A percentile compares a stretch with the other conserved stretches of the same genome.
phyloP scores from a whole-genome alignment of 257 asterid species.

The Eustoma russellianum region DNA sequence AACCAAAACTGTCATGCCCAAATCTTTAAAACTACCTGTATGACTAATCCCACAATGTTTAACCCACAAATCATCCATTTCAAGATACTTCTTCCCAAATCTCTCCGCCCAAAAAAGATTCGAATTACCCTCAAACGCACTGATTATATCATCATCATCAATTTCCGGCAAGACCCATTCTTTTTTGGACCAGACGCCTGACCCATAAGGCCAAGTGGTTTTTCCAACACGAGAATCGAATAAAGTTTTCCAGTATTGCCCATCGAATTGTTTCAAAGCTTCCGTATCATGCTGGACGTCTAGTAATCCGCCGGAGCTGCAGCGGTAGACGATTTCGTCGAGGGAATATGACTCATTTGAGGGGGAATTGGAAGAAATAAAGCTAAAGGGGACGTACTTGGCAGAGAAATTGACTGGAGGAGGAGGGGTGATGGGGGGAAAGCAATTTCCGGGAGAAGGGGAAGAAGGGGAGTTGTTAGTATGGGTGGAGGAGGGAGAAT shows the following conservation, averaged over 20 bases:
- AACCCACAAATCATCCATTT: conserved; percentile 80
- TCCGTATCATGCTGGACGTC: conserved; percentile 55
- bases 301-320: conserved; percentile 49
- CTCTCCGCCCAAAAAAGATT: conserved; percentile 60
- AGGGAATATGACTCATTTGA: conserved; percentile 46
- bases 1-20: conserved; percentile 53
- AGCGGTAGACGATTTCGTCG: conserved; percentile 50
- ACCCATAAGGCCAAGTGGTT: conserved; percentile 59
- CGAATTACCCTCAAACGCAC: conserved; percentile 51
- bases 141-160: conserved; percentile 36
- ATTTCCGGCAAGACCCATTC: conserved; percentile 54
- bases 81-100: conserved; percentile 65
- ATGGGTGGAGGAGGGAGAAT: not conserved
- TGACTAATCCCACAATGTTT: conserved; percentile 82
- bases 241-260: conserved; percentile 37
- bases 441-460: too few species aligned
- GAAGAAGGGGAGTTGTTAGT: conserved; percentile 2
- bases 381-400: conserved; percentile 49
- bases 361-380: conserved; percentile 28
- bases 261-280: conserved; percentile 45
- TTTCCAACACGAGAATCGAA: conserved; percentile 54
- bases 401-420: conserved; percentile 29
- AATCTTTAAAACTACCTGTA: conserved; percentile 73
- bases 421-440: not conserved
- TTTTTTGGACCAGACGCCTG: conserved; percentile 65